These are phyloP conservation scores for Talinum fruticosum DNA, from an alignment of 148 eudicot species.

Conservation along the genomic window DNA sequence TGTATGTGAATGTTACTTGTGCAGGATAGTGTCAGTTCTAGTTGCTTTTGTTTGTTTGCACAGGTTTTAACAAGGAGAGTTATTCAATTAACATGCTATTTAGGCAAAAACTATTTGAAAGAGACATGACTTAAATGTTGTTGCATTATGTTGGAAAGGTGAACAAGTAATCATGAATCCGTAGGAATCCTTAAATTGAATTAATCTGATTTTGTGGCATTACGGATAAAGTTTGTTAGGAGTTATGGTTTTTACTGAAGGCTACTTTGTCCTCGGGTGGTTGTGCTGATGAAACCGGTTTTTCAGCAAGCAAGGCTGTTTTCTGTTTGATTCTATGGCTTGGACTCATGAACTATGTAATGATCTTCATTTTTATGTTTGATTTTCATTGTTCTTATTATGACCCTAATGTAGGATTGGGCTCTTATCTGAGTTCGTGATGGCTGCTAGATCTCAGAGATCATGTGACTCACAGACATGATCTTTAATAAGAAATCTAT, in stretches of 20 bases:
- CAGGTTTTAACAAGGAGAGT: background rate
- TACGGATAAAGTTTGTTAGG: too few species aligned
- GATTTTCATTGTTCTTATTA: background rate
- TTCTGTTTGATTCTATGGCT: background rate
- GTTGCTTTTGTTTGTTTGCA: background rate
- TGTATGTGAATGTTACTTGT: too few species aligned
- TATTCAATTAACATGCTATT: background rate
- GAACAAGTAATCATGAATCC: background rate
- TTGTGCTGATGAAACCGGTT: background rate
- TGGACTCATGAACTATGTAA: background rate
- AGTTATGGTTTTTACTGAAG: background rate
- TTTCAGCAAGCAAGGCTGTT: background rate
- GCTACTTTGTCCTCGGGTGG: background rate
- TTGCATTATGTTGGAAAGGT: background rate
- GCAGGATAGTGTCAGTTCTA: too few species aligned
- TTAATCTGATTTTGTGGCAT: background rate
- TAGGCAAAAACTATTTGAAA: background rate
- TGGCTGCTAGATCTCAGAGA: background rate
- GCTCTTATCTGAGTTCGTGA: background rate
- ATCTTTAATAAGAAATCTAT: background rate
- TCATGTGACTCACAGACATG: background rate
- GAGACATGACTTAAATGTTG: background rate
- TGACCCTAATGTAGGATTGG: background rate
- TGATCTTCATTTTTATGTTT: background rate
- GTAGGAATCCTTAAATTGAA: background rate